Evolutionary conservation across 208 protist species (phyloP).

Genomic region (Leptomonas pyrrhocoris): DNA sequence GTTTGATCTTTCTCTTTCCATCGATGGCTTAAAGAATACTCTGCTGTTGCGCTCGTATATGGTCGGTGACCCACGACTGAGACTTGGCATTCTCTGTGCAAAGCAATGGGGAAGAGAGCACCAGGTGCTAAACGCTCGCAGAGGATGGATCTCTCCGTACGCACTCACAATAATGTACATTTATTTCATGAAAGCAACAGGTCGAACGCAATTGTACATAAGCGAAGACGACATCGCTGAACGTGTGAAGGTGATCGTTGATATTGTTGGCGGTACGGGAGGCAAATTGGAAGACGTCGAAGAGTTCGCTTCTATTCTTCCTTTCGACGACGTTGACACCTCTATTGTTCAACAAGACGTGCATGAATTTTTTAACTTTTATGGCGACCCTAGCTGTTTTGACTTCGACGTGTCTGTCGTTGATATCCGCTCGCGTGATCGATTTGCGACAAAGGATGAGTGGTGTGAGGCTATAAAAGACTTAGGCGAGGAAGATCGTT

Average conservation of each 20-base stretch:
- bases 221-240: conserved; percentile 43
- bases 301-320: conserved; percentile 37
- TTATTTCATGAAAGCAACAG: conserved; percentile 61
- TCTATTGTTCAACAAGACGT: conserved; percentile 51
- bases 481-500: conserved; percentile 43
- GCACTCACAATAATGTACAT: conserved; percentile 86
- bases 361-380: conserved; percentile 66
- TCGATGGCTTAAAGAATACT: conserved; percentile 74
- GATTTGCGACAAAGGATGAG: conserved; percentile 51
- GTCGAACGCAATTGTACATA: conserved; percentile 27
- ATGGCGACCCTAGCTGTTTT: conserved; percentile 43
- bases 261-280: background rate
- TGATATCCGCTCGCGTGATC: conserved; percentile 58
- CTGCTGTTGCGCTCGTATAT: conserved; percentile 74
- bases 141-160: conserved; percentile 86
- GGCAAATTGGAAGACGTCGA: conserved; percentile 16
- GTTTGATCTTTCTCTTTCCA: conserved; percentile 82
- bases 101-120: conserved; percentile 77
- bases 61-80: conserved; percentile 55
- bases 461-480: conserved; percentile 48
- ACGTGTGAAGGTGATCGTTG: conserved; percentile 24
- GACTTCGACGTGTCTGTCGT: conserved; percentile 79
- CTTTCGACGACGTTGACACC: conserved; percentile 31
- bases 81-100: conserved; percentile 46
- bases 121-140: conserved; percentile 69